Percentiles rank a stretch among this genome's conserved stretches.
Conservation (phyloP, 2,329 filamentous ascomycete species). For the Zarea fungicola region DNA sequence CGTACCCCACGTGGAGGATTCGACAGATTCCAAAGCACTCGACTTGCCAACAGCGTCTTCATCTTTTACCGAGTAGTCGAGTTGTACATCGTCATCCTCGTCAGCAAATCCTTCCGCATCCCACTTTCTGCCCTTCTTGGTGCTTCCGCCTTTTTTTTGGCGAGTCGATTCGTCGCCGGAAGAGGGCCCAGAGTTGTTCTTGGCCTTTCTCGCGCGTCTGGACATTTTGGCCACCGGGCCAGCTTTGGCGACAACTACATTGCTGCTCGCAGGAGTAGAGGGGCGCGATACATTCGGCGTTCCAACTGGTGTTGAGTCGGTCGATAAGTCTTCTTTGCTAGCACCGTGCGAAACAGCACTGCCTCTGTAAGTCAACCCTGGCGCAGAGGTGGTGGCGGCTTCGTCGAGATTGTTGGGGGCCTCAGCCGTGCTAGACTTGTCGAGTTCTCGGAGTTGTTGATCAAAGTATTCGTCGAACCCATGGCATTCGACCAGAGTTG, state of each 20-base stretch:
- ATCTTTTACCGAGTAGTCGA: slow-evolving; percentile 79
- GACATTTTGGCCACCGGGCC: slow-evolving; percentile 74
- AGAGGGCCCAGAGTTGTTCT: slow-evolving; percentile 64
- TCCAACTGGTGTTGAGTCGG: slow-evolving; percentile 63
- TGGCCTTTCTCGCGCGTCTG: slow-evolving; percentile 65
- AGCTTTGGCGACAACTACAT: slow-evolving; percentile 64
- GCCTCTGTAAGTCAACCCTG: slow-evolving; percentile 37
- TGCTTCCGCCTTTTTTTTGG: slow-evolving; percentile 48
- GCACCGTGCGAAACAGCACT: slow-evolving; percentile 28
- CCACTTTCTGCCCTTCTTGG: slow-evolving; percentile 93
- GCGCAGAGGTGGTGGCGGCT: slow-evolving; percentile 22
- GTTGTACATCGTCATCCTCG: slow-evolving; percentile 70
- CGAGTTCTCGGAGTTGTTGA: slow-evolving; percentile 81
- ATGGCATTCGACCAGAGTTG: slow-evolving; percentile 69
- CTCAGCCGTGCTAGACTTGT: slow-evolving; percentile 44
- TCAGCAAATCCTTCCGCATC: slow-evolving; percentile 82
- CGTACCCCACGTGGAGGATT: slow-evolving; percentile 77
- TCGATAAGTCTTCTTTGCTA: slow-evolving; percentile 41
- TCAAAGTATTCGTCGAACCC: slow-evolving; percentile 92
- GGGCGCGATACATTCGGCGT: slow-evolving; percentile 77
- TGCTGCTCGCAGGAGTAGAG: slow-evolving; percentile 62
- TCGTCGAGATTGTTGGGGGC: slow-evolving; percentile 21
- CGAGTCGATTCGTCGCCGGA: slow-evolving; percentile 75
- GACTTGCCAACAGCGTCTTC: slow-evolving; percentile 43
- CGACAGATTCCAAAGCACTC: slow-evolving; percentile 65